A percentile compares a stretch with the other conserved stretches of the same genome.
These are phyloP conservation scores for Plasmodium inui DNA, from an alignment of 169 alveolate genomes.

Conservation along the genomic window DNA sequence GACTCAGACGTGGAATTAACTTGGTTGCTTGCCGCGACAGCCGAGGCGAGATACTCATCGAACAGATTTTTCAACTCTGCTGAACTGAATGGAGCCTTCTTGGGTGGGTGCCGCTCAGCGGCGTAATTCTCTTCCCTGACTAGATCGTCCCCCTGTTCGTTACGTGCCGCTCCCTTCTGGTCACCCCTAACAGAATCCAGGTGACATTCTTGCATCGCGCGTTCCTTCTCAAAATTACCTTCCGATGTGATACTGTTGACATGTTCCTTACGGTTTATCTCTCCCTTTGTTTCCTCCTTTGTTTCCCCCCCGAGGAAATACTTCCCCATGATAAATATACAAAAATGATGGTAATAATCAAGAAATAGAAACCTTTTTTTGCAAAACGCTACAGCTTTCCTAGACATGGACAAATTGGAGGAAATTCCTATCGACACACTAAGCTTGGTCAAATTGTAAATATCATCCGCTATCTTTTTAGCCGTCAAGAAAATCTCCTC, in stretches of 20 bases:
- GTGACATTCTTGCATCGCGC: too few relatives aligned
- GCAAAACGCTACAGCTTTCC: conserved; percentile 54
- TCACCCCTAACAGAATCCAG: too few relatives aligned
- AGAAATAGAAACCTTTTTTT: conserved; percentile 70
- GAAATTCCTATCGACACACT: conserved; percentile 65
- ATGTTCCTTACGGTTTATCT: not conserved
- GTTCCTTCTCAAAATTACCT: not conserved
- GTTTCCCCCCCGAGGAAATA: not conserved
- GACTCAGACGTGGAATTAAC: not conserved
- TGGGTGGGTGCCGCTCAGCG: not conserved
- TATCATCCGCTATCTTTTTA: conserved; percentile 48
- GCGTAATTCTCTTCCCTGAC: not conserved
- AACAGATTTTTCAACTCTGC: conserved; percentile 3
- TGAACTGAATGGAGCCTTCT: not conserved
- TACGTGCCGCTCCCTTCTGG: not conserved
- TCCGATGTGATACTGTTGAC: not conserved
- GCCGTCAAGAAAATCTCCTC: conserved; percentile 23
- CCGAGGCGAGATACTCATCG: conserved; percentile 24
- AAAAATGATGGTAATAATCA: conserved; percentile 68
- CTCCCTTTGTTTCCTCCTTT: not conserved
- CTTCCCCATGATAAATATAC: conserved; percentile 30
- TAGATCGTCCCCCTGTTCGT: not conserved
- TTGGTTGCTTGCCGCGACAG: conserved; percentile 14
- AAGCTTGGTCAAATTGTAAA: conserved; percentile 46
- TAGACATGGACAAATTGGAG: conserved; percentile 3